These are phyloP conservation scores for Steccherinum ochraceum DNA, from an alignment of 768 basidiomycete species.

Conservation along the genomic window DNA sequence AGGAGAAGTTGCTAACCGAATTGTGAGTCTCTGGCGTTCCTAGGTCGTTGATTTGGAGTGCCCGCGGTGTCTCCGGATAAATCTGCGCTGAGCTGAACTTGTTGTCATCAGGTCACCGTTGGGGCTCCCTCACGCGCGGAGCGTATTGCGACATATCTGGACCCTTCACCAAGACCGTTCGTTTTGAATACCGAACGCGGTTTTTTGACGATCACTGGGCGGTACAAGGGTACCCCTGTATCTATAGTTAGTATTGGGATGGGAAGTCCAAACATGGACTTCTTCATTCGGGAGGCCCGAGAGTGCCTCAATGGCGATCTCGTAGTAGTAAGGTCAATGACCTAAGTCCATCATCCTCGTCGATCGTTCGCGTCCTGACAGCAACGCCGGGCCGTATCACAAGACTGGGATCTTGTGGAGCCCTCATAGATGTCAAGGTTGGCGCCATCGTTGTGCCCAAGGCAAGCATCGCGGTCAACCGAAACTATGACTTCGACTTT, in stretches of 20 bases:
- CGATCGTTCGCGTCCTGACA: conserved; percentile 1
- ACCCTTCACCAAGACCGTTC: conserved; percentile 54
- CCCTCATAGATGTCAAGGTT: conserved; percentile 61
- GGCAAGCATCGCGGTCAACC: conserved; percentile 57
- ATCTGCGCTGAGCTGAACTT: not conserved
- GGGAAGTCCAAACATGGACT: conserved; percentile 80
- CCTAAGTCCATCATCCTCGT: conserved; percentile 1
- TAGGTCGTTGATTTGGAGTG: not conserved
- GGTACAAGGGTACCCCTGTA: conserved; percentile 46
- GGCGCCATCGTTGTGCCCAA: conserved; percentile 71
- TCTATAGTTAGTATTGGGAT: conserved; percentile 79
- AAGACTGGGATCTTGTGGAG: conserved; percentile 81
- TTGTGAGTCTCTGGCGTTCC: conserved; percentile 36
- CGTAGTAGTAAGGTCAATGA: conserved; percentile 40
- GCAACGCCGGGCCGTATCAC: conserved; percentile 4
- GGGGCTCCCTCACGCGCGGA: conserved; percentile 66
- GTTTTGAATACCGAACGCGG: conserved; percentile 66
- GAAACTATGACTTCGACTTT: conserved; percentile 79
- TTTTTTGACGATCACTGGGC: conserved; percentile 43
- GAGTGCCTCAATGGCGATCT: conserved; percentile 65
- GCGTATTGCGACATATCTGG: conserved; percentile 52
- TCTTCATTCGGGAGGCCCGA: conserved; percentile 75
- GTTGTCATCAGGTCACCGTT: conserved; percentile 53
- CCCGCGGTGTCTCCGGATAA: not conserved
- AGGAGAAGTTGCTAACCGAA: conserved; percentile 78